Evolutionary conservation across 2,329 filamentous ascomycete genomes (phyloP), one percentile per base, ranked within the genome.

Genomic region (Xylaria sp.): DNA sequence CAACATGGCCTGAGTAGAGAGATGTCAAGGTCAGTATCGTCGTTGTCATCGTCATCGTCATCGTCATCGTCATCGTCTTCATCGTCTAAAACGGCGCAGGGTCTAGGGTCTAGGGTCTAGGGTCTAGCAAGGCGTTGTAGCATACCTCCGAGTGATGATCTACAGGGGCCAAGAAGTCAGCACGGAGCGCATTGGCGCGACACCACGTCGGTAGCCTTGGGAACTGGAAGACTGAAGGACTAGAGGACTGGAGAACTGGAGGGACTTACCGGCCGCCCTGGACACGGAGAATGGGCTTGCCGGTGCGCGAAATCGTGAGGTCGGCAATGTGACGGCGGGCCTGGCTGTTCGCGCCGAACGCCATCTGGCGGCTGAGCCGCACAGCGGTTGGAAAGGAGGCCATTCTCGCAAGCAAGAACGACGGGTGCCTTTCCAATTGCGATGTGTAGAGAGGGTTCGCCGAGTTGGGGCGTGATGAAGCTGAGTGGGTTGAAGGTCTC

Each of bases 251-350:
- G 39, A 41, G 15, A 13, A 43, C 39, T 13, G 39, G 39, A 15
- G 43, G 31, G 57, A 81, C 89, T 83, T 83, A 97, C 93, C 95
- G 91, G 86, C 96, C 96, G 83, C 95, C 95, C 79, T 94, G 90
- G 66, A 92, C 86, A 78, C 94, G 92, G 79, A 98, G 85, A 77
- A 98, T 94, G 71, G 96, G 95, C 86, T 97, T 98, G 82, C 96
- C 96, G 67, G 96, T 99, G 78, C 96, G 89, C 71, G 95, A 97
- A 79, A 99, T 97, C 78, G 92, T 86, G 79, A 99, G 88, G 85
- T 99, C 96, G 80, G 94, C 92, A 75, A 91, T 78, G 72, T 82
- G 81, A 80, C 28, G 28, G 28, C 86, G 85, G 78, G 84, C 84
- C 77, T 85, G 83, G 76, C 83, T 77, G 74, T 46, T 23, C 18